Base-by-base conservation (phyloP, 176 grass and related monocot genomes). In the Oryza punctata region DNA sequence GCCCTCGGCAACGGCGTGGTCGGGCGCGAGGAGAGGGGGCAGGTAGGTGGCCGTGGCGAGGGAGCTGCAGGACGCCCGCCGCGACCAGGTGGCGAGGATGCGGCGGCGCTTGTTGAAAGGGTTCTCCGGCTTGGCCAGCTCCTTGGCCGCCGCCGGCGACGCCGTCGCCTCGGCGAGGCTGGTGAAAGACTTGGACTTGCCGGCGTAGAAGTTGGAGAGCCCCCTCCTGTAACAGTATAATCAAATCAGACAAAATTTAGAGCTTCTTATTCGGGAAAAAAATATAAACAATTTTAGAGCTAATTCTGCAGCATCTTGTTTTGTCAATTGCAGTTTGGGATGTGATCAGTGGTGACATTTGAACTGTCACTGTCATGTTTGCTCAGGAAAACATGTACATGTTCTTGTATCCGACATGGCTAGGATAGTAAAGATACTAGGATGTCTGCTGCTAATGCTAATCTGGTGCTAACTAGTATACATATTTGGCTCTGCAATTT, bases 41-140 rank as follows among this genome's bases (percentile, higher is more conserved):
- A 89, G 76, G 57, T 82, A 87, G 44, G 85, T 85, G 26, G 85
- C 75, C 26, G 90, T 86, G 63, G 82, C 69, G 0, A 96, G 94
- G 0, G 91, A 89, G 72, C 86, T 84, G 91, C 88, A 96, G 23
- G 94, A 94, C 61, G 91, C 89, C 26, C 94, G 78, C 59, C 84
- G 44, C 12, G 91, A 91, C 83, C 85, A 93, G 26, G 85, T 83
- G 61, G 86, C 81, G 46, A 90, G 82, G 28, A 94, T 50, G 76
- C 94, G 89, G 46, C 92, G 85, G n/a, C 92, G 78, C 85, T 97
- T 97, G 91, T 97, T 97, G 85, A 90, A 92, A 0, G 94, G 92
- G 73, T 94, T 97, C 79, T 97, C 94, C 25, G 88, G 92, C 83
- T 97, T 97, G 26, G 88, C 77, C 2, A 97, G 87, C 66, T 90